Percentiles rank a stretch among this genome's conserved stretches.
Evolutionary conservation across 345 rosid genomes (phyloP).

Genomic region (Eucalyptus albens): DNA sequence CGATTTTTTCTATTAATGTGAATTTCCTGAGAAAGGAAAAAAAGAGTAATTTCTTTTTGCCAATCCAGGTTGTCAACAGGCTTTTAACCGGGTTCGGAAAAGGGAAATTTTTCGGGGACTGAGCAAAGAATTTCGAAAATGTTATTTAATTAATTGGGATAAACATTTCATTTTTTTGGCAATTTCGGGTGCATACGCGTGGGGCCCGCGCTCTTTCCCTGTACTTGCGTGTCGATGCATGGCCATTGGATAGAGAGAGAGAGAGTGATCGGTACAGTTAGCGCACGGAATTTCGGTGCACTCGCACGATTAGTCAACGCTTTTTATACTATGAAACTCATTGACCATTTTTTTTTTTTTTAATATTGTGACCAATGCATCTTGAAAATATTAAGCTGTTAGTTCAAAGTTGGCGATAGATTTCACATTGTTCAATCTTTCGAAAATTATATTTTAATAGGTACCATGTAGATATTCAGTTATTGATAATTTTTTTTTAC

Average conservation of each 20-base stretch:
- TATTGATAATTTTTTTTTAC: too few relatives aligned
- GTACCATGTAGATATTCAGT: too few relatives aligned
- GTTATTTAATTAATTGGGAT: neutral
- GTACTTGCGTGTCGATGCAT: neutral
- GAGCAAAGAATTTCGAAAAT: neutral
- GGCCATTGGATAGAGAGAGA: neutral
- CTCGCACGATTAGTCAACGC: neutral
- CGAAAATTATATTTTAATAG: neutral
- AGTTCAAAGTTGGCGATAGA: neutral
- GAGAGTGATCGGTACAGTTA: neutral
- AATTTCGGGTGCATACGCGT: neutral
- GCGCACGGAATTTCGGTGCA: neutral
- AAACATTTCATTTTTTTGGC: neutral
- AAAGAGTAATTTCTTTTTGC: neutral
- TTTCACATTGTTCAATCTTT: neutral
- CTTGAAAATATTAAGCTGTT: neutral
- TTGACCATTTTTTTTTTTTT: neutral
- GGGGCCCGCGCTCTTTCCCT: neutral
- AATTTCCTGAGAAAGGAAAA: too few relatives aligned
- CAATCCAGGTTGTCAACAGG: neutral
- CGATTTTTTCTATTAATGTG: too few relatives aligned
- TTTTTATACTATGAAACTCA: neutral
- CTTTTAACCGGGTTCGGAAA: neutral
- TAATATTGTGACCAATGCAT: neutral
- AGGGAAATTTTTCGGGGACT: neutral